These are phyloP conservation scores for Condylostoma magnum DNA, from an alignment of 169 alveolate genomes.

Conservation along the genomic window DNA sequence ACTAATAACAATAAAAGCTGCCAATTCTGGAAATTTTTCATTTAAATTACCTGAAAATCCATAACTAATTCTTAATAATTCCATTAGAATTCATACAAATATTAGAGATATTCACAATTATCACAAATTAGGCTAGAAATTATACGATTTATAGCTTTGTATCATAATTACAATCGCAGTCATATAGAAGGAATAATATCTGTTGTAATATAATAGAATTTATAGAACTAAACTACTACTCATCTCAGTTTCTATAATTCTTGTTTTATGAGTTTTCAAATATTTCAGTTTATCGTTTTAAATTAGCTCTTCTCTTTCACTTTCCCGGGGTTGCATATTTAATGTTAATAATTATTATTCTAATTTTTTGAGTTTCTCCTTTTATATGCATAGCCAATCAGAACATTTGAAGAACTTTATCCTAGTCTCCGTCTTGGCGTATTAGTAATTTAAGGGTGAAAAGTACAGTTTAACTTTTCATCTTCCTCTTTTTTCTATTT, in stretches of 20 bases:
- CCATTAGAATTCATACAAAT: constrained; percentile 1
- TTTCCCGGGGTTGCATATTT: no score
- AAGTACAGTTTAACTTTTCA: no score
- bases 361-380: no score
- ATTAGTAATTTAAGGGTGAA: no score
- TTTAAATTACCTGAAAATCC: constrained; percentile 22
- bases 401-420: no score
- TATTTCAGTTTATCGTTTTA: no score
- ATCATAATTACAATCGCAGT: not conserved
- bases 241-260: constrained; percentile 27
- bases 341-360: no score
- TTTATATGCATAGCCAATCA: no score
- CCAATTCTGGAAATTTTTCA: constrained; percentile 11
- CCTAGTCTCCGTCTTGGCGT: no score
- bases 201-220: constrained; percentile 16
- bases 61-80: constrained; percentile 7
- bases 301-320: no score
- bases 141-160: not conserved
- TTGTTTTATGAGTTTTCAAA: not conserved
- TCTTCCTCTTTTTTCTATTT: no score
- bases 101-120: not conserved
- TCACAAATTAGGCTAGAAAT: not conserved
- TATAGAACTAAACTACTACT: constrained; percentile 9
- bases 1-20: constrained; percentile 9
- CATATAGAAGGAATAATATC: constrained; percentile 20